Conservation (phyloP, 2,329 filamentous ascomycete genomes). For the Diplodia scrobiculata region DNA sequence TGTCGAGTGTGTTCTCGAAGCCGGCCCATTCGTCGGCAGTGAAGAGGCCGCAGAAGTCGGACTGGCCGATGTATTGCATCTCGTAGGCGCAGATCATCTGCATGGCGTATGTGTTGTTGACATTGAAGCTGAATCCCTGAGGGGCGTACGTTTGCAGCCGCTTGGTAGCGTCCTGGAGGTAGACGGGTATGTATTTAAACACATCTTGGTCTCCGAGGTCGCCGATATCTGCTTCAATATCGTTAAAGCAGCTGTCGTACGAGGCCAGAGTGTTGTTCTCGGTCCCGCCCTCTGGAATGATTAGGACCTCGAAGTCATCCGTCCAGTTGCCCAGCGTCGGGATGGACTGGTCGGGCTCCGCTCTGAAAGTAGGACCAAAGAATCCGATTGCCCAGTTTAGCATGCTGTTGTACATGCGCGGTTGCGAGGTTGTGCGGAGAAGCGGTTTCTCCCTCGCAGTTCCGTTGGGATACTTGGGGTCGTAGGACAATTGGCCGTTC, state of each 20-base stretch:
- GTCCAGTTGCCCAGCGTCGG: constrained; percentile 47
- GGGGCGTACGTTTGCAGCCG: constrained; percentile 55
- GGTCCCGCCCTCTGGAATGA: constrained; percentile 55
- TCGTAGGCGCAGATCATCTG: constrained; percentile 60
- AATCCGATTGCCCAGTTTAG: constrained; percentile 58
- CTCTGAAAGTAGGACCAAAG: constrained; percentile 53
- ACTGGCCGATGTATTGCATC: constrained; percentile 53
- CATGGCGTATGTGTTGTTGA: constrained; percentile 54
- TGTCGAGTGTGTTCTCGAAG: constrained; percentile 58
- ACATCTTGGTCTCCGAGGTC: constrained; percentile 49
- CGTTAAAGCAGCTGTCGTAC: constrained; percentile 55
- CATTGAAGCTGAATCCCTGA: constrained; percentile 52
- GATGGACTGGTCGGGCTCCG: constrained; percentile 36
- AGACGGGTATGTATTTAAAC: constrained; percentile 51
- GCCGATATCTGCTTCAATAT: constrained; percentile 39
- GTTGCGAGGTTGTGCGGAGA: constrained; percentile 58
- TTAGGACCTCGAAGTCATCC: constrained; percentile 52
- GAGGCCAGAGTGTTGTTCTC: constrained; percentile 56
- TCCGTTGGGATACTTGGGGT: constrained; percentile 50
- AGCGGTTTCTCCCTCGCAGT: constrained; percentile 46
- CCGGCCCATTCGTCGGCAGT: constrained; percentile 59
- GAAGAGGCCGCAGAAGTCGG: constrained; percentile 58
- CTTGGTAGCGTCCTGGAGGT: constrained; percentile 50
- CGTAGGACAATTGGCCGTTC: constrained; percentile 53
- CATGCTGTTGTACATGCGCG: constrained; percentile 58